Evolutionary conservation across 2,329 filamentous ascomycete genomes (phyloP), one percentile per base, ranked within the genome.

Genomic region (Ceratocystis albifundus): DNA sequence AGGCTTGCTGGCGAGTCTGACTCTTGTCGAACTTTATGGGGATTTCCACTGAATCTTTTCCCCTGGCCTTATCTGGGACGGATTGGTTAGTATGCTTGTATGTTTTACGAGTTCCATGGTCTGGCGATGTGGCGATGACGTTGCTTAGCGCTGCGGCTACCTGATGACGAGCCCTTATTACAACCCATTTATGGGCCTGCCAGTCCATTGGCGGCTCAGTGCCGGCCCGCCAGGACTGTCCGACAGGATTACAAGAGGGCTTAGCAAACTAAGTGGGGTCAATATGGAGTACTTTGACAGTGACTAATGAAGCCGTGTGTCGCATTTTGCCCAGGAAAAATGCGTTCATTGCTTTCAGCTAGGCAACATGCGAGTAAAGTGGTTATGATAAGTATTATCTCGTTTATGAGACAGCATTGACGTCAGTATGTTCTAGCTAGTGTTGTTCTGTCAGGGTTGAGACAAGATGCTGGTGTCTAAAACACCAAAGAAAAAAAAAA

Each of bases 41-140:
- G n/a, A 17, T 8, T 53, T 53, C 48, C 25, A 8, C 32, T 36
- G 32, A 36, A n/a, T 32, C 25, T 17, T 7, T 2, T 59, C 10
- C 53, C 17, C 4, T 32, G 53, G 28, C n/a, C 28, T n/a, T 32
- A 30, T 59, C 17, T 17, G 25, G 12, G 12, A 12, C 25, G 3
- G 32, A 36, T 59, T 30, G 17, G 28, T 59, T 32, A 32, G 53
- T 17, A 17, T 12, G 32, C 28, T 59, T 59, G 2, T 25, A 10
- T 28, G 3, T 59, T 59, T 59, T 59, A 59, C 53, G 53, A 59
- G 53, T 59, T 32, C 15, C 28, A 25, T 5, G 4, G 32, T 36
- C n/a, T 59, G 53, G 53, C 25, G 53, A n/a, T 59, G 53, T 59
- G 53, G 53, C 53, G 53, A 59, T 59, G 53, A 59, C 53, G 53